A percentile compares a stretch with the other conserved stretches of the same genome.
phyloP scores from a whole-genome alignment of 2,329 filamentous ascomycete genomes.

The Exutisphaerella laricina region DNA sequence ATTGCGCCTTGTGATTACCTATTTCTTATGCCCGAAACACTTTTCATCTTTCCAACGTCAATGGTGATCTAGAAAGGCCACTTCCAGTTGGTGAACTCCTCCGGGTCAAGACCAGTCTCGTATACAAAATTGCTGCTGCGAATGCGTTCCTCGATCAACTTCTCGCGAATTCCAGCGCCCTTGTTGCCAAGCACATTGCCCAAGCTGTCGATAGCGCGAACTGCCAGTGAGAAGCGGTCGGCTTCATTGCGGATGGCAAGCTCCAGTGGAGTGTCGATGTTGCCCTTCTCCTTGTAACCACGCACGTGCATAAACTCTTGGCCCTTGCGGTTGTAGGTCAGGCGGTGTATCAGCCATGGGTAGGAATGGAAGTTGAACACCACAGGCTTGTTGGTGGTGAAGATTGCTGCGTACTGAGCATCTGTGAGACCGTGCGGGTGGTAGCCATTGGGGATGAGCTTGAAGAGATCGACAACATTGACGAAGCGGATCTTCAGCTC shows the following conservation, averaged over 20 bases:
- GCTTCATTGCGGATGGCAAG: conserved; percentile 72
- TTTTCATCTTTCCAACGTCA: no score
- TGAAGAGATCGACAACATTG: conserved; percentile 77
- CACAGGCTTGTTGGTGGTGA: conserved; percentile 65
- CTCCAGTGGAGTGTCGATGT: conserved; percentile 75
- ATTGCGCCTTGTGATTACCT: no score
- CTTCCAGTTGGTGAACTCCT: conserved; percentile 59
- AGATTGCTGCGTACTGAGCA: conserved; percentile 60
- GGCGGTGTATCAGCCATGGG: conserved; percentile 70
- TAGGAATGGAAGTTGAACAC: conserved; percentile 85
- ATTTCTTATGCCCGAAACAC: no score
- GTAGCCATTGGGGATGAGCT: conserved; percentile 62
- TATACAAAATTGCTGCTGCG: conserved; percentile 59
- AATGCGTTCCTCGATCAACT: conserved; percentile 60
- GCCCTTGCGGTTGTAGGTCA: conserved; percentile 70
- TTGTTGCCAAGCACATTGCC: conserved; percentile 56
- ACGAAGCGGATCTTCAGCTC: conserved; percentile 71
- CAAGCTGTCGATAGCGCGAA: conserved; percentile 68
- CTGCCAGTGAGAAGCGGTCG: conserved; percentile 70
- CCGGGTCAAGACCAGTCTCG: conserved; percentile 64
- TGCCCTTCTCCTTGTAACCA: conserved; percentile 77
- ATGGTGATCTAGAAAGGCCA: conserved; percentile 47
- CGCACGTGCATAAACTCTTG: conserved; percentile 65
- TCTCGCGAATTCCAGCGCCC: conserved; percentile 57
- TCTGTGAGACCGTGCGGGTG: conserved; percentile 69